Conservation (phyloP, 2,329 filamentous ascomycete species). For the Diaporthe citrichinensis region DNA sequence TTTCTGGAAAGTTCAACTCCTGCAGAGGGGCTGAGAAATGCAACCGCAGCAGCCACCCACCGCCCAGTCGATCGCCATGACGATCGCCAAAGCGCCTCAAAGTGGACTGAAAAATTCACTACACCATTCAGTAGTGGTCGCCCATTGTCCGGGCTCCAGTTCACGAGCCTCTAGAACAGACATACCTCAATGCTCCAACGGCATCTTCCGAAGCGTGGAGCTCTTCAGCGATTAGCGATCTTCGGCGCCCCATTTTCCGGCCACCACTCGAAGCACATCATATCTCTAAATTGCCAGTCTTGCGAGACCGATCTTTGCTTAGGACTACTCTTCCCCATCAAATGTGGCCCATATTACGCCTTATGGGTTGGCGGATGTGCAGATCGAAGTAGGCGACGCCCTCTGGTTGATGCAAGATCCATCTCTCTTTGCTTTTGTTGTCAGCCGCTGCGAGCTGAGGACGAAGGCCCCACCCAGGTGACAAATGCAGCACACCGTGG, state of each 20-base stretch:
- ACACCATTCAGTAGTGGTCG: neutral
- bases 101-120: neutral
- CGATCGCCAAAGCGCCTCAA: neutral
- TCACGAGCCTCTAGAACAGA: neutral
- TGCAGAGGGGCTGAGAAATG: neutral
- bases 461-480: neutral
- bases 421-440: neutral
- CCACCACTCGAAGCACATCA: neutral
- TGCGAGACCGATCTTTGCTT: neutral
- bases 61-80: neutral
- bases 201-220: neutral
- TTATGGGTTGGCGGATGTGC: neutral
- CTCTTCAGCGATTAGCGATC: neutral
- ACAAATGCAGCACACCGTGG: neutral
- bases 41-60: too few relatives aligned
- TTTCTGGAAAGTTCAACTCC: neutral
- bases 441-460: neutral
- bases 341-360: too few relatives aligned
- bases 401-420: neutral
- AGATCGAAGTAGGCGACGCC: neutral
- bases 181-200: neutral
- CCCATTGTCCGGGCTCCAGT: neutral
- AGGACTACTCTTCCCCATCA: too few relatives aligned
- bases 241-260: neutral
- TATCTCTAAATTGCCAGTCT: neutral